Evolutionary conservation across 2,329 filamentous ascomycete species (phyloP), one percentile per base, ranked within the genome.

Genomic region (Fusarium abutilonis): DNA sequence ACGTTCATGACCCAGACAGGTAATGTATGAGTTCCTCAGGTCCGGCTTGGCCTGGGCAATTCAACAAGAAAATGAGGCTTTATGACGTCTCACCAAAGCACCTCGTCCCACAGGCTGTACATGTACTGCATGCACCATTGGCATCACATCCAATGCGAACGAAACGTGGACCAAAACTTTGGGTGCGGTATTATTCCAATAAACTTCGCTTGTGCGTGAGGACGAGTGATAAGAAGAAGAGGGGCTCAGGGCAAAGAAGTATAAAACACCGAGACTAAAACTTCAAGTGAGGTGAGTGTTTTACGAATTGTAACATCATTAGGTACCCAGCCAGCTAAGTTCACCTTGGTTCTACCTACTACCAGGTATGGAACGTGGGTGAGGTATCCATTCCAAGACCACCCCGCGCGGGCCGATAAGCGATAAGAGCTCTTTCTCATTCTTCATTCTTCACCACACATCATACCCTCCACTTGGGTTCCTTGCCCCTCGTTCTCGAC

Each of bases 371-470:
- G n/a, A n/a, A n/a, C n/a, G n/a, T n/a, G n/a, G n/a, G n/a, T n/a
- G n/a, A 13, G 28, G 28, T 23, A 23, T 23, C 21, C 21, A 23
- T 29, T 6, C 4, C 15, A 42, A 38, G 23, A 49, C 34, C 60
- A 52, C 64, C 67, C 63, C 65, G 58, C 67, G 63, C 65, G 63
- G 58, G 45, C 63, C 67, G 67, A 70, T 70, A 70, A 70, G 64
- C 66, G 67, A 70, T 67, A 69, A 70, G 68, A 65, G 66, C 61
- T 70, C 60, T 38, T 59, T 52, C 66, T 45, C 49, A 46, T 53
- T 46, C 50, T 53, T 54, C 40, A 15, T 23, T 23, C 21, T 23
- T 23, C 21, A 23, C 6, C 52, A 58, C 43, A 41, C 56, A 58
- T 54, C 51, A 58, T 58, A 48, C 56, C 47, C 58, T 48, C 60